Conservation (phyloP, 768 basidiomycete species). For the Russula virescens region DNA sequence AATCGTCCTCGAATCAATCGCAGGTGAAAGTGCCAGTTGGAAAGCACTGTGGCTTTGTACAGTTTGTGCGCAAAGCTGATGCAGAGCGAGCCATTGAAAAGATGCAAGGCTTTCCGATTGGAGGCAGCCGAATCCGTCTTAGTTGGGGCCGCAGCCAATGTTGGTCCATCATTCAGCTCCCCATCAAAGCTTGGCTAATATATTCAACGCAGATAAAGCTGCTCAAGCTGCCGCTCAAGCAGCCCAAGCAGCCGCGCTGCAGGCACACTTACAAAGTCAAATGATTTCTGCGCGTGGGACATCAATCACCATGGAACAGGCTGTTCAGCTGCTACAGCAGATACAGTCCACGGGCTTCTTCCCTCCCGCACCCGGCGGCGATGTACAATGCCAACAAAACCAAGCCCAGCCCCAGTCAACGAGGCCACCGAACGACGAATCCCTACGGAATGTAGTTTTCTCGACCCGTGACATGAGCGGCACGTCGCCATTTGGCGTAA, state of each 20-base stretch:
- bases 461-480: conserved; percentile 14
- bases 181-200: neutral
- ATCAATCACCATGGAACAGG: conserved; percentile 53
- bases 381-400: conserved; percentile 16
- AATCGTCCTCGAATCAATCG: neutral
- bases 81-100: conserved; percentile 91
- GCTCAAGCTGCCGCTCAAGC: conserved; percentile 82
- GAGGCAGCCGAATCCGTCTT: conserved; percentile 83
- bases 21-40: conserved; percentile 96
- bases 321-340: conserved; percentile 55
- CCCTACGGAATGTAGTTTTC: conserved; percentile 16
- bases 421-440: conserved; percentile 18
- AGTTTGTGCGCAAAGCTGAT: conserved; percentile 87
- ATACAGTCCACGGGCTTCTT: conserved; percentile 41
- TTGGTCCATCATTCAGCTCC: conserved; percentile 34
- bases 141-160: conserved; percentile 95
- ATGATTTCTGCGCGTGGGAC: conserved; percentile 16
- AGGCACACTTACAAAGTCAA: conserved; percentile 38
- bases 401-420: conserved; percentile 27
- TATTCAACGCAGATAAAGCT: conserved; percentile 61
- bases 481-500: conserved; percentile 19
- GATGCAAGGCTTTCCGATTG: conserved; percentile 95
- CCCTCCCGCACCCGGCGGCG: conserved; percentile 24
- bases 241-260: conserved; percentile 64
- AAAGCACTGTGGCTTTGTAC: conserved; percentile 94